These are phyloP conservation scores for Phalaenopsis hybrid DNA, from an alignment of 116 monocot genomes.

Conservation along the genomic window DNA sequence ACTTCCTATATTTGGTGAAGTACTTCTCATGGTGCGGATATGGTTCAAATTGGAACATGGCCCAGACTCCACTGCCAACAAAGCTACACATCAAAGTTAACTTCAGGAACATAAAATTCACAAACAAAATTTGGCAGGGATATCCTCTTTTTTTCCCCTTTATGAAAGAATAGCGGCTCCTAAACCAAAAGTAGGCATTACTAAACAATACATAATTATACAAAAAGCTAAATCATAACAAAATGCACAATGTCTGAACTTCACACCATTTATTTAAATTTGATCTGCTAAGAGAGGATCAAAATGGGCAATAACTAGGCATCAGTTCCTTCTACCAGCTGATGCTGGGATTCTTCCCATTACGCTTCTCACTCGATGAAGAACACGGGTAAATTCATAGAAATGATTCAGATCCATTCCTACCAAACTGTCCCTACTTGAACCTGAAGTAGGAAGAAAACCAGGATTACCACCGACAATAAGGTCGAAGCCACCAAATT, in stretches of 20 bases:
- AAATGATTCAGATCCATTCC: constrained; percentile 52
- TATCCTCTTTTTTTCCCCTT: too few relatives aligned
- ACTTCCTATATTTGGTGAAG: too few relatives aligned
- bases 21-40: too few relatives aligned
- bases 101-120: too few relatives aligned
- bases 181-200: neutral
- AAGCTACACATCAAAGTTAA: too few relatives aligned
- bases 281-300: neutral
- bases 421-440: constrained; percentile 10
- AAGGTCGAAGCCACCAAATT: constrained; percentile 69
- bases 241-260: neutral
- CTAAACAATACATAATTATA: neutral
- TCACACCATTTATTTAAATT: neutral
- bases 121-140: too few relatives aligned
- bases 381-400: constrained; percentile 67
- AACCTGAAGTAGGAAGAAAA: constrained; percentile 6
- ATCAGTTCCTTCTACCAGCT: constrained; percentile 11
- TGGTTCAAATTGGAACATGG: too few relatives aligned
- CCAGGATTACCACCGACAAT: constrained; percentile 47
- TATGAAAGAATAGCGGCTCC: too few relatives aligned
- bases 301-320: neutral
- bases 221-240: neutral
- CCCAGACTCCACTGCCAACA: too few relatives aligned
- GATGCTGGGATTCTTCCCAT: constrained; percentile 16
- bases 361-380: constrained; percentile 43